Conservation (phyloP, 176 grass and related monocot species). For the Themeda triandra region DNA sequence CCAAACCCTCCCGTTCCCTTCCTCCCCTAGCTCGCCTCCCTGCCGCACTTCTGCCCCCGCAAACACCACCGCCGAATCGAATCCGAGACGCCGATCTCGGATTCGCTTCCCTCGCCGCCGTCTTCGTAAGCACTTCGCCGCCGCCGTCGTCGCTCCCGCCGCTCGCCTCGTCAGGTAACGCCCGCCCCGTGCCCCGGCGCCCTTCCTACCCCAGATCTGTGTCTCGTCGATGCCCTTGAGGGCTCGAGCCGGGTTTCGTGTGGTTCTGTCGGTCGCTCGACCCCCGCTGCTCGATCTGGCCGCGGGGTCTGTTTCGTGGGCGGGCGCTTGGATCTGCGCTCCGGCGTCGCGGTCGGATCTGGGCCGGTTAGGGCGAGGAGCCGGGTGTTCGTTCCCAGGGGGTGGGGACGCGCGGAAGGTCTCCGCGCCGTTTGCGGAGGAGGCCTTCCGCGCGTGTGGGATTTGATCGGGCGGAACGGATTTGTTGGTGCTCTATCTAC, state of each 20-base stretch:
- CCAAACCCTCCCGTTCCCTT: background rate
- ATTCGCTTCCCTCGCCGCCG: background rate
- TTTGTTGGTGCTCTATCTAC: too few relatives aligned
- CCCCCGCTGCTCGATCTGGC: background rate
- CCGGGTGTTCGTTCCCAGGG: too few relatives aligned
- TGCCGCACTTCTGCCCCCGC: background rate
- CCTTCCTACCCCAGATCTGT: background rate
- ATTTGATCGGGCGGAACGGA: background rate
- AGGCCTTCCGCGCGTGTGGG: background rate
- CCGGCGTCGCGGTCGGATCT: background rate
- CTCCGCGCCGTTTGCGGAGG: too few relatives aligned
- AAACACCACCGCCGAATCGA: background rate
- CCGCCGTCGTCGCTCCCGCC: background rate
- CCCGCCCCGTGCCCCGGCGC: too few relatives aligned
- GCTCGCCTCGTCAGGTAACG: slow-evolving; percentile 16
- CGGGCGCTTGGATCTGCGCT: background rate
- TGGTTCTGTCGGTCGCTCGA: too few relatives aligned
- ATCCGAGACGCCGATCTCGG: slow-evolving; percentile 52
- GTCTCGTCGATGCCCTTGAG: too few relatives aligned
- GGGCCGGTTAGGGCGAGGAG: background rate
- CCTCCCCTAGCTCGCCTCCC: background rate
- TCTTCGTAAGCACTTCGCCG: background rate
- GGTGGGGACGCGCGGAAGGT: background rate
- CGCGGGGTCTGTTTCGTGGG: background rate
- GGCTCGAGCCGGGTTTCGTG: background rate